Evolutionary conservation across 306 rosid genomes (phyloP), one percentile per base, ranked within the genome.

Genomic region (Acacia acuminata): DNA sequence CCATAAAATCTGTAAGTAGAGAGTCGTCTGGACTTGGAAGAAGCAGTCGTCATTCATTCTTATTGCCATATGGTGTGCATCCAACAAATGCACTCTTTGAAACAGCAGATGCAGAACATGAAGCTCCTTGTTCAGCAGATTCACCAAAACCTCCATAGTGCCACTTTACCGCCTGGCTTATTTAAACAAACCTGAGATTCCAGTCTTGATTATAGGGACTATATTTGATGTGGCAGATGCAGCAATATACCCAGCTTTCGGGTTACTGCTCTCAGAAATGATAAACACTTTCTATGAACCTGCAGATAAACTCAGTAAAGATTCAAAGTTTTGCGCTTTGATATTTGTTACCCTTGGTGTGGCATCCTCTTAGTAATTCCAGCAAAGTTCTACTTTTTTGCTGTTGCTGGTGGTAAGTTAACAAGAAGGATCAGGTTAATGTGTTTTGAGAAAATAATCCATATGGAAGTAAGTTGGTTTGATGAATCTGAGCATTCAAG

Each of bases 131-230:
- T 77, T 47, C 86, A 56, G 44, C 42, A 19, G 47, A 65, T 65
- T 47, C 88, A 11, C 63, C 85, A 86, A 83, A 19, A 45, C 85
- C 85, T 27, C 77, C 86, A 43, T 73, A 88, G 95, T 93, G 47
- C 84, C 98, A n/a, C 90, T 93, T 61, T 43, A 34, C 74, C 91
- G 93, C 47, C 90, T 95, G 55, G 97, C 97, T 19, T 71, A 68
- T 75, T 87, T 95, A 65, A 95, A 93, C 88, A 95, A 93, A 87
- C 97, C 98, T 19, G 98, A 95, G 84, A 84, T 88, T 82, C 92
- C 91, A 48, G 85, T 90, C 30, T 77, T 95, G 83, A 68, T 92
- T 5, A 64, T 92, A 47, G 98, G 97, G 24, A 76, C 86, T 42
- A n/a, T 90, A 67, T 94, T 94, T 83, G 97, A 98, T 58, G 80